A percentile compares a stretch with the other conserved stretches of the same genome.
Evolutionary conservation across 2,329 filamentous ascomycete species (phyloP).

Genomic region (Paramyrothecium sp.): DNA sequence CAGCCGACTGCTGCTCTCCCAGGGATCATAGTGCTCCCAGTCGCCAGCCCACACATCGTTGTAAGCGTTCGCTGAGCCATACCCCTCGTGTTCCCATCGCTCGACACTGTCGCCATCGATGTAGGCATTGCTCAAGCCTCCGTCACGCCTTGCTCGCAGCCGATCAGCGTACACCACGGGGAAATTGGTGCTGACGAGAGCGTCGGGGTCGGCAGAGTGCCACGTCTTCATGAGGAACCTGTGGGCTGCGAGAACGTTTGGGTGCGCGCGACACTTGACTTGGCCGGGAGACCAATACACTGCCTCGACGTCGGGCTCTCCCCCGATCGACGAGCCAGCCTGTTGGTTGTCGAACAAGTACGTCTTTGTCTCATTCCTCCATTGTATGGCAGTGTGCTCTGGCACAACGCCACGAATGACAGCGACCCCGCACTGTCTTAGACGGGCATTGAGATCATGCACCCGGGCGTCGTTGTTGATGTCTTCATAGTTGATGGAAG

Average conservation of each 20-base stretch:
- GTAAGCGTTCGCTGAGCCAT: constrained; percentile 60
- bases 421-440: constrained; percentile 28
- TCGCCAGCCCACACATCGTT: constrained; percentile 62
- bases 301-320: constrained; percentile 30
- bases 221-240: constrained; percentile 45
- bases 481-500: constrained; percentile 39
- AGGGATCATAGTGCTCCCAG: constrained; percentile 76
- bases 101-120: constrained; percentile 65
- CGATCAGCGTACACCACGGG: constrained; percentile 62
- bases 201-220: constrained; percentile 32
- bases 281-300: constrained; percentile 40
- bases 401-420: constrained; percentile 30
- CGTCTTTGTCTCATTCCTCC: constrained; percentile 48
- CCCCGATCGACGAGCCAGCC: constrained; percentile 26
- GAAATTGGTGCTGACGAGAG: constrained; percentile 39
- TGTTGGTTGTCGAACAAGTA: constrained; percentile 52
- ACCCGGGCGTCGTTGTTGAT: constrained; percentile 23
- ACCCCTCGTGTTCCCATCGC: constrained; percentile 65
- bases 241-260: constrained; percentile 36
- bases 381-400: constrained; percentile 27
- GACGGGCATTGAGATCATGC: constrained; percentile 20
- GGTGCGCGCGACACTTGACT: constrained; percentile 36
- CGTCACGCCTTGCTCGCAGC: constrained; percentile 49
- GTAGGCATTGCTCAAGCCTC: constrained; percentile 55
- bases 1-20: constrained; percentile 67